Conservation (phyloP, 2,329 filamentous ascomycete species). For the Bisporella sp. region DNA sequence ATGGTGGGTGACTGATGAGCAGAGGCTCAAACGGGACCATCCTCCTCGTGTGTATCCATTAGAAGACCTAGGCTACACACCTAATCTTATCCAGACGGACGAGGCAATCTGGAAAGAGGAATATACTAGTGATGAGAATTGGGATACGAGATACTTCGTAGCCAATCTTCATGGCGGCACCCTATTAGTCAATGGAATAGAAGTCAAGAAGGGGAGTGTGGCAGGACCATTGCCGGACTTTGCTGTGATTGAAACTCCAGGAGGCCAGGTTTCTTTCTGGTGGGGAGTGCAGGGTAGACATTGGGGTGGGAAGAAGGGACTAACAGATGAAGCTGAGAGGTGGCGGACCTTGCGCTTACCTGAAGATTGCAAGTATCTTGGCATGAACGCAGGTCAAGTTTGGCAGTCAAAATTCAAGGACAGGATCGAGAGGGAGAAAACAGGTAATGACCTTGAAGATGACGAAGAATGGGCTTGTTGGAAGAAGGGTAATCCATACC, state of each 20-base stretch:
- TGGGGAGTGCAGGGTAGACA: slow-evolving; percentile 17
- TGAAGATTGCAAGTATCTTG: slow-evolving; percentile 10
- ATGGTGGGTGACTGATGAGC: slow-evolving; percentile 18
- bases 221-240: slow-evolving; percentile 25
- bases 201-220: slow-evolving; percentile 19
- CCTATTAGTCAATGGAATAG: slow-evolving; percentile 21
- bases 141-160: slow-evolving; percentile 18
- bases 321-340: neutral
- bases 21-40: slow-evolving; percentile 12
- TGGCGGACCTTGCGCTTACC: slow-evolving; percentile 14
- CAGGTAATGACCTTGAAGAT: slow-evolving; percentile 5
- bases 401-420: slow-evolving; percentile 19
- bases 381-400: slow-evolving; percentile 13
- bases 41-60: slow-evolving; percentile 16
- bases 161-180: slow-evolving; percentile 20
- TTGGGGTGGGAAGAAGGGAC: slow-evolving; percentile 3
- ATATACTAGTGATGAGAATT: slow-evolving; percentile 10
- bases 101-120: slow-evolving; percentile 18
- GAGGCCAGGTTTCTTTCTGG: slow-evolving; percentile 23
- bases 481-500: neutral
- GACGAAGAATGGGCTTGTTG: neutral
- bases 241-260: slow-evolving; percentile 22
- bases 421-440: slow-evolving; percentile 14
- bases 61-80: neutral
- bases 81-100: slow-evolving; percentile 9